Percentiles rank a stretch among this genome's conserved stretches.
Evolutionary conservation across 257 asterid species (phyloP).

Genomic region (Datura wrightii): DNA sequence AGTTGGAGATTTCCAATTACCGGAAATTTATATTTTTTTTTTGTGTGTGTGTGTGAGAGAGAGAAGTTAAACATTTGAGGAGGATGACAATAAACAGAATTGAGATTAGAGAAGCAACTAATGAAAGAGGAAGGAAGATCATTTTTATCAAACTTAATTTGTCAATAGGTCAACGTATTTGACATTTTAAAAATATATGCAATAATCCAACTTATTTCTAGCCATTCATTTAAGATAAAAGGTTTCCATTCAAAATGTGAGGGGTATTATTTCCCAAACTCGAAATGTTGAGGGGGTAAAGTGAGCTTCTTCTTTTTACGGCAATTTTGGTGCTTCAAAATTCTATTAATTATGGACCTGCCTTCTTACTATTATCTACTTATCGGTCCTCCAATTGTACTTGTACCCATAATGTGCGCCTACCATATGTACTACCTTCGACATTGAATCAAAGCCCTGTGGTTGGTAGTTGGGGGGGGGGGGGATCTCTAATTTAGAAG

Average conservation of each 20-base stretch:
- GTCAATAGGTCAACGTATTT: no score
- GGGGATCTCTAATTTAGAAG: not conserved
- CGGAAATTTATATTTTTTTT: conserved; percentile 38
- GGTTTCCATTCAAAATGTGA: no score
- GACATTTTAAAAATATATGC: no score
- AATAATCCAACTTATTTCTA: no score
- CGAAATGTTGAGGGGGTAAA: no score
- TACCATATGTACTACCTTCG: not conserved
- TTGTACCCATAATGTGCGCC: not conserved
- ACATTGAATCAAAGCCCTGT: not conserved
- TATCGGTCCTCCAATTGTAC: not conserved
- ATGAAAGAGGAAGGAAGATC: not conserved
- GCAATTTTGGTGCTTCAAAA: no score
- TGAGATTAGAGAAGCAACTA: conserved; percentile 14
- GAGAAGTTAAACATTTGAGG: conserved; percentile 22
- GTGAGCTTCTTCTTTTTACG: no score
- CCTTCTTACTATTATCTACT: not conserved
- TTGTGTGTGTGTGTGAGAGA: no score
- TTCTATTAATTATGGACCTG: no score
- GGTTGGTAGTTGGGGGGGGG: not conserved
- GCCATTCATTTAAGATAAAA: no score
- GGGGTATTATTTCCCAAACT: no score
- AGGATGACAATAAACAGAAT: conserved; percentile 27
- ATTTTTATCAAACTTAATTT: no score
- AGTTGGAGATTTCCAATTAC: conserved; percentile 52